Base-by-base conservation (phyloP, 2,329 filamentous ascomycete genomes). In the Diaporthe ampelina region DNA sequence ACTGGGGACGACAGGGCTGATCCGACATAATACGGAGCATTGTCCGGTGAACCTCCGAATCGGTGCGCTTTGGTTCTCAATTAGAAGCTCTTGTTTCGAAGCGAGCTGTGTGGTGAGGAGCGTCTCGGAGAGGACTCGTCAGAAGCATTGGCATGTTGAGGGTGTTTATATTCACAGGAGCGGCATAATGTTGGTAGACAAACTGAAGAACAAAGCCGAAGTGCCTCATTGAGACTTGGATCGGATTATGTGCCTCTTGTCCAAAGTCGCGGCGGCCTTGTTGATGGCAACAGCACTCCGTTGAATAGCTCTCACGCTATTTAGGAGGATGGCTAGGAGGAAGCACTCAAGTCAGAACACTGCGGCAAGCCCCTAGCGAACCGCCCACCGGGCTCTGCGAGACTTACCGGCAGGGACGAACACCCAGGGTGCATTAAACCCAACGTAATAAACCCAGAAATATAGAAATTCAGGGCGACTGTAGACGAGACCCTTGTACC, bases 391-490 rank as follows among this genome's bases (percentile, higher is more conserved):
- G 26, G 35, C 19, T 32, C 15, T 29, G 37, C 10, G 13, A 21
- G 6, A 86, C 89, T 83, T 78, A 91, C 90, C 79, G 3, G 84
- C 77, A 8, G 91, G 91, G 32, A 92, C 85, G 1, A 91, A 77
- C 0, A 85, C 87, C 91, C 91, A 93, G 0, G 90, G 89, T 21
- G 86, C 79, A 78, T 93, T 93, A 80, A 91, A 88, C 3, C 87
- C 88, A 7, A 90, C 83, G 75, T 91, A 92, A 77, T 92, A 93
- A 24, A 89, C 83, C 90, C 90, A 92, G 78, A 89, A 91, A 77
- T 93, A 93, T 40, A 89, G 79, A 29, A 84, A 82, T 81, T 92
- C 91, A 1, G 91, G 91, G 32, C 91, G 86, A 77, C 88, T 90
- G 78, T 90, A 88, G 26, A 83, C 83, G 29, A 85, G 81, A 4